Percentiles rank a stretch among this genome's conserved stretches.
These are phyloP conservation scores for Ensete ventricosum DNA, from an alignment of 176 grass and related monocot species.

Conservation along the genomic window DNA sequence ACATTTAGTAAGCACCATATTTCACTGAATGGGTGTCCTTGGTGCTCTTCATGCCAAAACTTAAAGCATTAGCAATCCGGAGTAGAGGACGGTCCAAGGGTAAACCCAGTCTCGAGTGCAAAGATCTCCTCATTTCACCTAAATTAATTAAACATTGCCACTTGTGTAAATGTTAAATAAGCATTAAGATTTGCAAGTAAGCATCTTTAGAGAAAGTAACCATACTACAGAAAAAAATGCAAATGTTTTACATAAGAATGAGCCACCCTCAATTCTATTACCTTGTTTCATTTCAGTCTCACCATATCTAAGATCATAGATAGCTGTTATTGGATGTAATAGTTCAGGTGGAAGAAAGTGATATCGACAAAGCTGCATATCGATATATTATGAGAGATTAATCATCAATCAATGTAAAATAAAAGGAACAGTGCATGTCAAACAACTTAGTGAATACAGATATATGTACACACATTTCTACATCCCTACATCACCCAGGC, in stretches of 20 bases:
- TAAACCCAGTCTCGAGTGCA: conserved; percentile 70
- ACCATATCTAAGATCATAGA: conserved; percentile 87
- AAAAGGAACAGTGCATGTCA: neutral
- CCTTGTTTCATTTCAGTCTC: conserved; percentile 95
- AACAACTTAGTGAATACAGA: neutral
- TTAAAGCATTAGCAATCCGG: conserved; percentile 63
- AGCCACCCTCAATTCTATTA: conserved; percentile 22
- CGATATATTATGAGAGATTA: neutral
- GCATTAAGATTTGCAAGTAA: neutral
- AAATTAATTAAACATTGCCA: neutral
- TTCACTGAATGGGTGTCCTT: conserved; percentile 23
- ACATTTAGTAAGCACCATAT: conserved; percentile 27
- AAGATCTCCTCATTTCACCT: conserved; percentile 75
- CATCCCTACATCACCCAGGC: too few species aligned
- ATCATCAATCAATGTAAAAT: neutral
- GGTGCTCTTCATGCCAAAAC: conserved; percentile 32
- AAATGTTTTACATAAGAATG: conserved; percentile 4
- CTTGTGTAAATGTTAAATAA: neutral
- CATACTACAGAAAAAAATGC: neutral
- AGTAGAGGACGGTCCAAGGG: conserved; percentile 83
- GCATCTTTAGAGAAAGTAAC: neutral
- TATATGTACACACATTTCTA: neutral
- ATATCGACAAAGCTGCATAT: conserved; percentile 52
- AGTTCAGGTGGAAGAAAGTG: conserved; percentile 73
- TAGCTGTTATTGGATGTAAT: conserved; percentile 65